These are phyloP conservation scores for Phytopythium litorale DNA, from an alignment of 352 stramenopile genomes.

Conservation along the genomic window DNA sequence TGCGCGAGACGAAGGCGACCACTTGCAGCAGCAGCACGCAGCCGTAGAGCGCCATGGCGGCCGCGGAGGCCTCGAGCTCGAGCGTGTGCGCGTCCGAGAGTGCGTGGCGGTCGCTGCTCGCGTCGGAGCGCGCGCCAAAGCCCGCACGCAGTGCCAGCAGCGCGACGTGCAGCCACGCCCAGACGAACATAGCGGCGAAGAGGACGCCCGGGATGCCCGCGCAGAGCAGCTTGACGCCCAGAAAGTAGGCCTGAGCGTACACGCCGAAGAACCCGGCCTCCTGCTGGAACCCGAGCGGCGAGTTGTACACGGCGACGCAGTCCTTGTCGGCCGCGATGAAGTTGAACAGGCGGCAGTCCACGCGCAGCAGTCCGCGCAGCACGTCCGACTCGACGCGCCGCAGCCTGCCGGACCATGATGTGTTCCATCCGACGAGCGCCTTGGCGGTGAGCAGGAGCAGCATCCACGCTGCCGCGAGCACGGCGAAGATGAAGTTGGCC, in stretches of 20 bases:
- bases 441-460: slow-evolving; percentile 22
- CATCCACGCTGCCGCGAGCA: slow-evolving; percentile 23
- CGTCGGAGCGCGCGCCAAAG: not conserved
- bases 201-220: slow-evolving; percentile 38
- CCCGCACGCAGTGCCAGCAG: slow-evolving; percentile 12
- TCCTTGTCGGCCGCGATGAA: slow-evolving; percentile 41
- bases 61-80: slow-evolving; percentile 40
- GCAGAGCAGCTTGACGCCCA: slow-evolving; percentile 44
- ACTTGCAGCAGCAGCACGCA: slow-evolving; percentile 47
- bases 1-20: slow-evolving; percentile 49
- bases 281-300: slow-evolving; percentile 26
- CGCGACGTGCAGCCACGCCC: slow-evolving; percentile 36
- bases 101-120: not conserved
- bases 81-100: slow-evolving; percentile 25
- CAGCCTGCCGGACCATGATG: slow-evolving; percentile 8
- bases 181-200: slow-evolving; percentile 38
- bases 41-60: slow-evolving; percentile 42
- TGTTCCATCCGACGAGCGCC: slow-evolving; percentile 10
- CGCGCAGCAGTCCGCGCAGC: slow-evolving; percentile 31
- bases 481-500: slow-evolving; percentile 42
- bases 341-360: slow-evolving; percentile 59
- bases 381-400: slow-evolving; percentile 22
- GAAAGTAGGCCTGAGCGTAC: slow-evolving; percentile 58
- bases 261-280: slow-evolving; percentile 28
- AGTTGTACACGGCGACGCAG: slow-evolving; percentile 45